These are phyloP conservation scores for Dryadomyces sulphureus DNA, from an alignment of 2,329 filamentous ascomycete species.

Conservation along the genomic window DNA sequence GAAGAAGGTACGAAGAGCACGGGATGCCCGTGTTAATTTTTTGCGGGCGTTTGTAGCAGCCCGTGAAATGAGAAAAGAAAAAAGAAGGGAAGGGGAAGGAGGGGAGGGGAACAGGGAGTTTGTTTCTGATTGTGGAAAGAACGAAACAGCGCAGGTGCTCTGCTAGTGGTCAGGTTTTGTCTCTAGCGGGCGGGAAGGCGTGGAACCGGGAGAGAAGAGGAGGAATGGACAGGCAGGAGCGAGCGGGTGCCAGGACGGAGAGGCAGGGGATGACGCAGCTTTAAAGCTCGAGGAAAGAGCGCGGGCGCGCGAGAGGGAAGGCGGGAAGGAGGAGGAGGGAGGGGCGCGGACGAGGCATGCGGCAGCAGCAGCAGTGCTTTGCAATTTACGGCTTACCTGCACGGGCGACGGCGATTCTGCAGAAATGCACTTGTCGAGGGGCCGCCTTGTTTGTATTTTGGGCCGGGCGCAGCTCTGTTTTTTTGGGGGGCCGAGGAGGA, in stretches of 20 bases:
- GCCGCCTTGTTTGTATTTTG: no score
- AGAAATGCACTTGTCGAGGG: no score
- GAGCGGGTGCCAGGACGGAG: not conserved
- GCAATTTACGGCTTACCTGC: no score
- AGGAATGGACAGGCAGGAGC: not conserved
- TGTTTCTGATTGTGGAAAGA: constrained; percentile 3
- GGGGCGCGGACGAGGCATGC: not conserved
- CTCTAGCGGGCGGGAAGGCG: not conserved
- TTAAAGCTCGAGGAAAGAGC: not conserved
- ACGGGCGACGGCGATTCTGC: no score
- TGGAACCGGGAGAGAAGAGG: not conserved
- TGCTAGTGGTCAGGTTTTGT: not conserved
- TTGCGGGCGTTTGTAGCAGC: no score
- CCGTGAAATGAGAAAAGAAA: not conserved
- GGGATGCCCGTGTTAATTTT: no score
- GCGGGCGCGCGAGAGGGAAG: not conserved
- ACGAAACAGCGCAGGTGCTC: not conserved
- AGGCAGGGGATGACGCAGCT: not conserved
- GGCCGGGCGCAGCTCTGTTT: no score
- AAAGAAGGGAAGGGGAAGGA: constrained; percentile 4
- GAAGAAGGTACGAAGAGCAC: constrained; percentile 2
- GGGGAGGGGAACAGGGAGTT: not conserved
- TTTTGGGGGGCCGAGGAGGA: no score
- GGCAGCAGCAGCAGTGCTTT: not conserved
- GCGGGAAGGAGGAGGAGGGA: not conserved